phyloP scores from a whole-genome alignment of 106 monocot genomes.

The Dendrobium chrysotoxum region DNA sequence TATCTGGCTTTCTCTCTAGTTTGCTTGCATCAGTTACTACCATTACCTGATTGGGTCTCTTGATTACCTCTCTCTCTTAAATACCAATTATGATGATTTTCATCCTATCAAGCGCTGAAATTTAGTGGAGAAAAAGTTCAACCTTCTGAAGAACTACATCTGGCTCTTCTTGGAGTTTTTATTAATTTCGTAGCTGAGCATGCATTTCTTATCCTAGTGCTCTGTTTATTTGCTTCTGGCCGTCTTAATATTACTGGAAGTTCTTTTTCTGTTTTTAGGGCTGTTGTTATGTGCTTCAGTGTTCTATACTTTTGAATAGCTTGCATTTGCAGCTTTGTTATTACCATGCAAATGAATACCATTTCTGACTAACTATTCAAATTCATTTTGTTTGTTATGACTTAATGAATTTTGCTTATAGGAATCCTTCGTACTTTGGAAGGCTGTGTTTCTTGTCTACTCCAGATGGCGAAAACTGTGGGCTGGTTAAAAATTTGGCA shows the following conservation, averaged over 20 bases:
- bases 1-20: too few species aligned
- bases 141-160: not conserved
- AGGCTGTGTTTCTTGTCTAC: constrained; percentile 91
- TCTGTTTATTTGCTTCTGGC: not conserved
- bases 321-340: not conserved
- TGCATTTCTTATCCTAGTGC: not conserved
- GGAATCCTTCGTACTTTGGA: constrained; percentile 93
- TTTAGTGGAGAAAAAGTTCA: not conserved
- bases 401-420: constrained; percentile 28
- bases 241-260: not conserved
- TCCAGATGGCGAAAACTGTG: constrained; percentile 97
- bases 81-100: not conserved
- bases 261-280: not conserved
- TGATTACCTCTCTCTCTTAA: not conserved
- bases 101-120: not conserved
- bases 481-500: constrained; percentile 85
- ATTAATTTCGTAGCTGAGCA: not conserved
- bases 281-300: not conserved
- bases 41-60: not conserved
- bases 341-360: not conserved
- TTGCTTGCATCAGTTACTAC: too few species aligned
- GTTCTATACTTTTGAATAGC: not conserved
- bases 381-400: not conserved
- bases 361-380: not conserved
- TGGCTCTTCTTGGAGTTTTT: not conserved